Base-by-base conservation (phyloP, 2,329 filamentous ascomycete genomes). In the Leptodontidium sp. region DNA sequence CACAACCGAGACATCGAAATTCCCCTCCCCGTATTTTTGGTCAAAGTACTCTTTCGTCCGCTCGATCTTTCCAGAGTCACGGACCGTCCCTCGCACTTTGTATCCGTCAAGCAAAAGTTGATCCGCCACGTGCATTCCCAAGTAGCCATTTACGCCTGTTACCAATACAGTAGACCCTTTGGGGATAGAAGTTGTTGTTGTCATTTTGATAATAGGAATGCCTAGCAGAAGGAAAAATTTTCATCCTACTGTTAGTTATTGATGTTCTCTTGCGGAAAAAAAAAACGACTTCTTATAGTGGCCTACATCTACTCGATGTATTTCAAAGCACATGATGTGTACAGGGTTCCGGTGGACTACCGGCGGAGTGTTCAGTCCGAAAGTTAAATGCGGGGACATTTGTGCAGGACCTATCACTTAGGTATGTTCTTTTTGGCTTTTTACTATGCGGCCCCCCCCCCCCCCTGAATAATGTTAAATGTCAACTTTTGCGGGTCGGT, bases 1-100 rank as follows among this genome's bases (percentile, higher is more conserved):
- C 0, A 83, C 77, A 14, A 72, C 62, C 2, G 77, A 69, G 0
- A 81, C 61, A 52, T 81, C 79, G 26, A 83, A 80, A 0, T 71
- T 74, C 15, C 77, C 80, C 0, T 67, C 38, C 0, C 78, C 80
- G 64, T 80, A 78, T n/a, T 77, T 73, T 24, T 78, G 73, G 7
- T 78, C 77, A 17, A 80, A 79, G 0, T 75, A 29, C 1, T 50
- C 64, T 1, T 50, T 64, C 7, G 81, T 53, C 79, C 80, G 82
- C 0, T 75, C 64, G 38, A 73, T 76, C 68, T 80, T 82, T 2
- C 75, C 70, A 0, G 68, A 35, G 57, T 78, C 72, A 0, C 83
- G 82, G 15, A 81, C 80, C 1, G 82, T 83, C 0, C 83, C 84
- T 15, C 82, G 81, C 17, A 86, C 83, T 3, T 77, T 78, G 70